Base-by-base conservation (phyloP, 1,284 basidiomycete genomes). In the Lignosus rhinocerotis region DNA sequence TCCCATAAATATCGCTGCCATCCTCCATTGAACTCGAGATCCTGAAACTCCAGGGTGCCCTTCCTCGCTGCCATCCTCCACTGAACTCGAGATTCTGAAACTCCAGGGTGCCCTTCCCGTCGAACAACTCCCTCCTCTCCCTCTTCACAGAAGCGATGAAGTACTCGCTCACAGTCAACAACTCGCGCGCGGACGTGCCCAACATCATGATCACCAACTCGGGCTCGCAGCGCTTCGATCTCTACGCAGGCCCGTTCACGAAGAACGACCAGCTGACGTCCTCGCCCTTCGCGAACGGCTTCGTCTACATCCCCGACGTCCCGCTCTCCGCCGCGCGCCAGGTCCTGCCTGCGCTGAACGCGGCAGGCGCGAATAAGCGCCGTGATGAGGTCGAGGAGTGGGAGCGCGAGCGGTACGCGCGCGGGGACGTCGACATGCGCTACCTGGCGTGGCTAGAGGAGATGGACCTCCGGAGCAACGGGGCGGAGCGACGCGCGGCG, bases 211-310 rank as follows among this genome's bases (percentile, higher is more conserved):
- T 94, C 60, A 78, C 80, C 52, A 89, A 93, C 72, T 84, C 88
- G 1, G 92, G 88, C 16, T 86, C 79, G n/a, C 80, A 88, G 66
- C 83, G 92, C 48, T 93, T 88, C 74, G 86, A 92, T 66, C 70
- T 94, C 44, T 84, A 82, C 68, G 61, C 76, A 1, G 92, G 91
- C 1, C 63, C 82, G 2, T 93, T 93, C 74, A 88, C 87, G 45
- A 84, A 84, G 68, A 92, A 93, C 70, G 91, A 93, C 70, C 85
- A 92, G 69, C 79, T 92, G 25, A 90, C 88, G 0, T 80, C 83
- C 0, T 85, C 82, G 16, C 88, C 88, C 1, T 92, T 86, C 67
- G 64, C 72, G 0, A 82, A 90, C 66, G 55, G 75, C 8, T 88
- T 90, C 75, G 60, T 81, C 17, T 90, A 79, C 69, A 79, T 91